Percentiles rank a stretch among this genome's conserved stretches.
These are phyloP conservation scores for Aspergillus diversus DNA, from an alignment of 495 filamentous ascomycete genomes.

Conservation along the genomic window DNA sequence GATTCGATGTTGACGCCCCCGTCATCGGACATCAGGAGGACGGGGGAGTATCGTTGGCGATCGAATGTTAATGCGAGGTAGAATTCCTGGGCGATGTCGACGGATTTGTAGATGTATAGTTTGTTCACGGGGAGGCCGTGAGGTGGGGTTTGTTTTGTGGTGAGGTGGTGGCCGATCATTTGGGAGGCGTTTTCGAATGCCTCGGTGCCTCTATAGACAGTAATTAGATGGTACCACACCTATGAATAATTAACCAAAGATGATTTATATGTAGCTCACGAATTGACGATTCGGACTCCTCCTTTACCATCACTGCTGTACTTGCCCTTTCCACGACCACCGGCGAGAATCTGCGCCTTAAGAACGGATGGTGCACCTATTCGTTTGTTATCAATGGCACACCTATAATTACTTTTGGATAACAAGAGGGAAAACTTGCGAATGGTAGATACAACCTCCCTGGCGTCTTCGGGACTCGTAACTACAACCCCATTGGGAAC, in stretches of 20 bases:
- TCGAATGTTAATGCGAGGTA: conserved; percentile 42
- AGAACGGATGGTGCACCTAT: conserved; percentile 36
- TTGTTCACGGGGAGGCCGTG: conserved; percentile 37
- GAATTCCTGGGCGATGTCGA: conserved; percentile 34
- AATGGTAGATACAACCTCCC: conserved; percentile 30
- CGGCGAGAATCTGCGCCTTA: conserved; percentile 39
- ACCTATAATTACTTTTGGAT: neutral
- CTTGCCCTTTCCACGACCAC: conserved; percentile 38
- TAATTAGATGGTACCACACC: neutral
- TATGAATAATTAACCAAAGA: too few species aligned
- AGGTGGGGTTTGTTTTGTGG: conserved; percentile 36
- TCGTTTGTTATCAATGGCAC: neutral
- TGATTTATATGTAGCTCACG: too few species aligned
- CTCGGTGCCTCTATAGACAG: conserved; percentile 28
- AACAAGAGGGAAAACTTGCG: conserved; percentile 16
- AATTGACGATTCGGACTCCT: conserved; percentile 34
- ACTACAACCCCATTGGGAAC: conserved; percentile 34
- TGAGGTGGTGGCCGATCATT: conserved; percentile 39
- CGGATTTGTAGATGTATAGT: conserved; percentile 38
- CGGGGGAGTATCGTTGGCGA: conserved; percentile 31
- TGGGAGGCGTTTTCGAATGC: conserved; percentile 35
- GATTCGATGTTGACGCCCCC: conserved; percentile 40
- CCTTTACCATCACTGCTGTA: conserved; percentile 36
- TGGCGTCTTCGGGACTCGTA: conserved; percentile 27
- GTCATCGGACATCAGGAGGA: conserved; percentile 34